Evolutionary conservation across 306 rosid species (phyloP), one percentile per base, ranked within the genome.

Genomic region (Delonix regia): DNA sequence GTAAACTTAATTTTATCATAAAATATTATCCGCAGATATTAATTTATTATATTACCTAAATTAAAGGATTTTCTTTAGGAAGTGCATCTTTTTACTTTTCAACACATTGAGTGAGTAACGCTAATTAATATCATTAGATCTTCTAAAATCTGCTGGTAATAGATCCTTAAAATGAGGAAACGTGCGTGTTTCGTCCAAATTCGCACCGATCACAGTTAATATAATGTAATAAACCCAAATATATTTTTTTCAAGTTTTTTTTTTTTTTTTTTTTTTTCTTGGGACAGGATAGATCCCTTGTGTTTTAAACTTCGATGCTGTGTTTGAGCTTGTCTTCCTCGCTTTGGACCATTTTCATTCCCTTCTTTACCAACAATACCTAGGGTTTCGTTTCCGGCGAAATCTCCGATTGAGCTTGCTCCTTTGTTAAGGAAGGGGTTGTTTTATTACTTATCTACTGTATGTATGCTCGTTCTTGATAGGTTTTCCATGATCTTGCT

Each of bases 311-410:
- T 19, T 66, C 33, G 47, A 9, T 38, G 24, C 27, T 39, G 11
- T n/a, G 21, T 38, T 27, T 28, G 52, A 53, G 52, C 36, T 41
- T 38, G 9, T 66, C 69, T 24, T 49, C 65, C 16, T 22, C 69
- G 19, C 39, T 79, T 80, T 71, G 24, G 38, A 72, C 51, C 13
- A 27, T 34, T n/a, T n/a, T n/a, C 66, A 12, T n/a, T n/a, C n/a
- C 34, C 14, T 16, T 15, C 33, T 42, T 25, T 39, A 57, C 67
- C 65, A 10, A 49, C 71, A 47, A 6, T 19, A 56, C 0, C 73
- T 79, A 82, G 89, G 86, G 86, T 86, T 86, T 76, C 8, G 9
- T 38, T 76, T 62, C n/a, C 27, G 24, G 53, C 21, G 10, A 59
- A 69, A 33, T 22, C 69, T 11, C 33, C 61, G 24, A 71, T 36